These are phyloP conservation scores for Plasmodium sp. DNA, from an alignment of 169 alveolate species.

Conservation along the genomic window DNA sequence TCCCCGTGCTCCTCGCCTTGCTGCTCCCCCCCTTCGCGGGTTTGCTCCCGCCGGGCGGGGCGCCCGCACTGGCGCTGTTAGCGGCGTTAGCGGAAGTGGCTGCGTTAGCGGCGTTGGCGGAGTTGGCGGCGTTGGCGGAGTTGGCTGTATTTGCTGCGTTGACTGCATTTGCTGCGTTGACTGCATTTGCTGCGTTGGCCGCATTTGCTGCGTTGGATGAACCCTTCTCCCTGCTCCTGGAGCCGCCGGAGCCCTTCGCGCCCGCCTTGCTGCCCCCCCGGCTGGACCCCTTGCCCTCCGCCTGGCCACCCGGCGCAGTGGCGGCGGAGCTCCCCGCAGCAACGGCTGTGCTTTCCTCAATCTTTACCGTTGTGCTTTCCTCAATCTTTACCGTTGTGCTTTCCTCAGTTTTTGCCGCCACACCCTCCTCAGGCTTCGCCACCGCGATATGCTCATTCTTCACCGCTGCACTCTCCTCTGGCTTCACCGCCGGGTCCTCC, in stretches of 20 bases:
- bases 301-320: background rate
- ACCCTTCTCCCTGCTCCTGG: background rate
- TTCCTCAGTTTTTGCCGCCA: background rate
- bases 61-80: background rate
- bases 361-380: background rate
- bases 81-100: background rate
- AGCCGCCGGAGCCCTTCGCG: background rate
- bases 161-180: background rate
- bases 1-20: constrained; percentile 31
- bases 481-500: background rate
- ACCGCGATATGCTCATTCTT: no score
- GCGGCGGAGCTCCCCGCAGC: background rate
- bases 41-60: background rate
- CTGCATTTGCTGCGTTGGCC: background rate
- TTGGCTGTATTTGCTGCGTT: background rate
- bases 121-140: background rate
- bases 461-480: background rate
- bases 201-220: background rate
- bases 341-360: background rate
- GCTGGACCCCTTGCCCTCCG: background rate
- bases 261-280: background rate
- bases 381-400: background rate
- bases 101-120: background rate
- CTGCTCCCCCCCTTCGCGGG: background rate
- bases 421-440: background rate